A percentile compares a stretch with the other conserved stretches of the same genome.
Conservation (phyloP, 257 asterid species). For the Galeopsis tetrahit region DNA sequence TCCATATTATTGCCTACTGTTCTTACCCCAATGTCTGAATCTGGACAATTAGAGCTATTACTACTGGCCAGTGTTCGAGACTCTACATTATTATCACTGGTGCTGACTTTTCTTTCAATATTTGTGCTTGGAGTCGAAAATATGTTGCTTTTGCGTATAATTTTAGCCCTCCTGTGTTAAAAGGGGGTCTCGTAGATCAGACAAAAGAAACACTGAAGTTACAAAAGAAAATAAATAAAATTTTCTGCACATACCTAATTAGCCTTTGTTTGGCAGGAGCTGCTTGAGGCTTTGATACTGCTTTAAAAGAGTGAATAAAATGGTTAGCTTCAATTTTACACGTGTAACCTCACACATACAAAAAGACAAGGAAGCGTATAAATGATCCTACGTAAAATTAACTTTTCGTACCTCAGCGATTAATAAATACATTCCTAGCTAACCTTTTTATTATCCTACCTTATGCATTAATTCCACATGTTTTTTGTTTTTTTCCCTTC, state of each 20-base stretch:
- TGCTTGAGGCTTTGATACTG: conserved; percentile 54
- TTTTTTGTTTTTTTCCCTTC: no score
- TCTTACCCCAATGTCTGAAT: conserved; percentile 35
- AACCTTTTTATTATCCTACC: conserved; percentile 12
- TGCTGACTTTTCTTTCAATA: conserved; percentile 42
- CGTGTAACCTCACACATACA: not conserved
- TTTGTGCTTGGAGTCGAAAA: conserved; percentile 41
- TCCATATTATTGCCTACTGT: conserved; percentile 31
- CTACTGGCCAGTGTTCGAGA: conserved; percentile 39
- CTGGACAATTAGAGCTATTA: conserved; percentile 39
- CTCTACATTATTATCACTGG: conserved; percentile 35
- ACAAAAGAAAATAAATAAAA: conserved; percentile 18
- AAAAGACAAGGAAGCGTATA: not conserved
- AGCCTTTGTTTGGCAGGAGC: conserved; percentile 51
- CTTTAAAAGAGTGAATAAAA: conserved; percentile 38
- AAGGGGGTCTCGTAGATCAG: conserved; percentile 32
- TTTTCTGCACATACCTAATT: conserved; percentile 54
- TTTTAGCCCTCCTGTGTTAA: conserved; percentile 77
- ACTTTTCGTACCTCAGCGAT: not conserved
- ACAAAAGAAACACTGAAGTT: conserved; percentile 11
- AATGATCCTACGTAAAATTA: not conserved
- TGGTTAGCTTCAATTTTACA: conserved; percentile 32
- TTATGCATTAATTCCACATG: not conserved
- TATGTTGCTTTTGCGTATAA: conserved; percentile 55
- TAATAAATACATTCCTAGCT: conserved; percentile 17